Base-by-base conservation (phyloP, 805 yeast genomes). In the Saccharomycopsis fibuligera region DNA sequence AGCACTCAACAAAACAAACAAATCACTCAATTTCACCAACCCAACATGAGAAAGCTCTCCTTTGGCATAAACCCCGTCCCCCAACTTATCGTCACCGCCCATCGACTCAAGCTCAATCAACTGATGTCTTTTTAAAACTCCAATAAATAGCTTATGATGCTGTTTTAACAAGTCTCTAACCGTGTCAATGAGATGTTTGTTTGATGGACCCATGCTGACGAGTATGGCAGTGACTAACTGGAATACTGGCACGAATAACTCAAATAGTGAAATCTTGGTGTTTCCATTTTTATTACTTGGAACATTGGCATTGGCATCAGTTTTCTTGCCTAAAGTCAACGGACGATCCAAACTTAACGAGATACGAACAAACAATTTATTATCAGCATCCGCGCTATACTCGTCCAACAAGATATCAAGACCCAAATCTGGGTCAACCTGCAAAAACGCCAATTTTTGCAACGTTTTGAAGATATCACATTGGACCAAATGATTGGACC, bases 391-490 rank as follows among this genome's bases (percentile, higher is more conserved):
- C 9, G 56, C 54, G 3, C 61, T 56, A 1, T 60, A 54, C 42
- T 69, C 71, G 48, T 68, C 74, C 45, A 75, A 68, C 2, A 67
- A 62, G 43, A 82, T 61, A 42, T 73, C 78, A 41, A 85, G 65
- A 0, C 95, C 96, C 31, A 88, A 67, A 59, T 85, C 96, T 0
- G 93, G 89, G 62, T 90, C 96, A 35, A 81, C 71, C 31, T 68
- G 62, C 39, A 87, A 66, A 54, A 88, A 75, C 17, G 66, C 66
- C 35, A 83, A 76, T 10, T 75, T 68, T 48, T 71, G 75, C 46
- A 90, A 68, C 0, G 78, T 68, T 16, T 78, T 74, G 61, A 89
- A 81, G 5, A 91, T 62, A 44, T 83, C 91, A 35, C 35, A 27
- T 57, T 87, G 88, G 22, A 89, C 64, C 46, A 91, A 67, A 48